These are phyloP conservation scores for Plenodomus lindquistii DNA, from an alignment of 2,329 filamentous ascomycete genomes.

Conservation along the genomic window DNA sequence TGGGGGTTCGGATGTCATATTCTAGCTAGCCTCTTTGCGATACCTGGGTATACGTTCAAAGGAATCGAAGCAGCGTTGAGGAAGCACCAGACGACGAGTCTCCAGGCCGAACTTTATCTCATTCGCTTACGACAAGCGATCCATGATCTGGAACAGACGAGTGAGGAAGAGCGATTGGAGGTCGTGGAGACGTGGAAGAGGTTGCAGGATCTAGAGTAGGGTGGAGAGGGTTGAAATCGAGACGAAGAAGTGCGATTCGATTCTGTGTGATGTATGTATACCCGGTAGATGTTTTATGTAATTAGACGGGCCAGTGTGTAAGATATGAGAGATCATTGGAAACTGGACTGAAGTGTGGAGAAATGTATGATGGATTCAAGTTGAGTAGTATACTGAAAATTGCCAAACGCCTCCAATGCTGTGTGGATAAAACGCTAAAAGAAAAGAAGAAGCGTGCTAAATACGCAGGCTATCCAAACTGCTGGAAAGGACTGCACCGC, in stretches of 20 bases:
- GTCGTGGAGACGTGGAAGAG: constrained; percentile 1
- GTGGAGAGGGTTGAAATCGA: too few relatives aligned
- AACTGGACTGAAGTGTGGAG: too few relatives aligned
- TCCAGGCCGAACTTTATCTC: constrained; percentile 5
- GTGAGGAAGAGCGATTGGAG: background rate
- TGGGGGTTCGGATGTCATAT: constrained; percentile 11
- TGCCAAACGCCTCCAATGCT: too few relatives aligned
- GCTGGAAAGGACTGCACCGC: background rate
- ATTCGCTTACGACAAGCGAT: constrained; percentile 6
- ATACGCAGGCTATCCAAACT: background rate
- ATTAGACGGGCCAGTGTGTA: too few relatives aligned
- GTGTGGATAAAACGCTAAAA: too few relatives aligned
- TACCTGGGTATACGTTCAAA: constrained; percentile 26
- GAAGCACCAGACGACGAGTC: constrained; percentile 2
- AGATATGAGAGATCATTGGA: too few relatives aligned
- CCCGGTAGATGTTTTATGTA: too few relatives aligned
- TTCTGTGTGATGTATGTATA: too few relatives aligned
- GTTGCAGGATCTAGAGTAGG: background rate
- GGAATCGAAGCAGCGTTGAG: constrained; percentile 4
- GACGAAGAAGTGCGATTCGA: too few relatives aligned
- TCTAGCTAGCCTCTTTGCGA: constrained; percentile 9
- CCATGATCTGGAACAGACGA: background rate
- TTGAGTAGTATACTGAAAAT: too few relatives aligned
- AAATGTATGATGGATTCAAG: too few relatives aligned
- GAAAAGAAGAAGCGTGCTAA: too few relatives aligned